Evolutionary conservation across 495 filamentous ascomycete species (phyloP).

Genomic region (Halenospora varia): DNA sequence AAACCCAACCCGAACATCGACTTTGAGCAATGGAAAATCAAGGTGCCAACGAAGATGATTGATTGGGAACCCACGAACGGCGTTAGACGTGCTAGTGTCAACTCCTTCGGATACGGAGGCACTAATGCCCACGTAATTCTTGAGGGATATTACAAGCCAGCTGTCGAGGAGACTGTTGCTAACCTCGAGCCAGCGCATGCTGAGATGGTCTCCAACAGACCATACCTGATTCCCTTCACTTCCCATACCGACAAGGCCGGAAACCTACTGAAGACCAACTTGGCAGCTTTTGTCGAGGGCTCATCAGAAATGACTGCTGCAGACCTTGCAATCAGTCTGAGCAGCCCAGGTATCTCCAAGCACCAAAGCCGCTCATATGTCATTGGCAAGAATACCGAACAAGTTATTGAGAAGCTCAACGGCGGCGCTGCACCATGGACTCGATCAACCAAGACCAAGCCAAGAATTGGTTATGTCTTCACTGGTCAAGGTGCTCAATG

Average conservation of each 20-base stretch:
- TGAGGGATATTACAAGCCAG: background rate
- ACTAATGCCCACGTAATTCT: slow-evolving; percentile 37
- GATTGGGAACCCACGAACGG: slow-evolving; percentile 39
- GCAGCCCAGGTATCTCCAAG: background rate
- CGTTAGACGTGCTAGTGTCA: slow-evolving; percentile 47
- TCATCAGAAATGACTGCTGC: background rate
- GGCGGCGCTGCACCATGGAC: background rate
- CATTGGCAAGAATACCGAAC: background rate
- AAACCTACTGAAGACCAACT: background rate
- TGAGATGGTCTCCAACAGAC: background rate
- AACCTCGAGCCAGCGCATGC: background rate
- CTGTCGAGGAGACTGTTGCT: background rate
- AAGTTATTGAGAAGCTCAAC: background rate
- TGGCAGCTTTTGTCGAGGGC: background rate
- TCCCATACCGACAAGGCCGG: background rate
- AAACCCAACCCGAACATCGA: slow-evolving; percentile 39
- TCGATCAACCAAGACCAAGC: slow-evolving; percentile 4
- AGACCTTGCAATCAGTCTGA: background rate
- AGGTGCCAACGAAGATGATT: slow-evolving; percentile 25
- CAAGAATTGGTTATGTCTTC: slow-evolving; percentile 8
- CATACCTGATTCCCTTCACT: background rate
- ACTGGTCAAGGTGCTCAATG: slow-evolving; percentile 38
- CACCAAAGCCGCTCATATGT: background rate
- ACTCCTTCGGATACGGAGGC: slow-evolving; percentile 57
- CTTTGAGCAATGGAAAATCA: slow-evolving; percentile 8